Evolutionary conservation across 2,329 filamentous ascomycete genomes (phyloP), one percentile per base, ranked within the genome.

Genomic region (Nakataea oryzae): DNA sequence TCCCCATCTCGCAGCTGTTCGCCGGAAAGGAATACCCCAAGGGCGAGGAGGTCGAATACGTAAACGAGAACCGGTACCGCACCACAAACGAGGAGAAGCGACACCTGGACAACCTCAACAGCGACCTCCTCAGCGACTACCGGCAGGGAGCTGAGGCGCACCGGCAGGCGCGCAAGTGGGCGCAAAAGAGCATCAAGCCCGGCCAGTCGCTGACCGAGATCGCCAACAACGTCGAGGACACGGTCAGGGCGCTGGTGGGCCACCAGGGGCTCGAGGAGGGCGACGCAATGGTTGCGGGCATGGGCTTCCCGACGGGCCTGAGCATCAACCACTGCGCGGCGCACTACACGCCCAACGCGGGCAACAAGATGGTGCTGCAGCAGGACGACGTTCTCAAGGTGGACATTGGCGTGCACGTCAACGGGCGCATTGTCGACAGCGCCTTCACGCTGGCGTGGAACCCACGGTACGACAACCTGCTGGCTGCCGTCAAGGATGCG

Each of bases 81-180:
- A 95, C 89, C 3, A 96, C 91, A 14, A 86, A 81, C 73, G 91
- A 93, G 74, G 91, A 96, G 79, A 92, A 93, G 78, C 84, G 90
- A 61, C 86, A 93, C 70, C 80, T 93, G 61, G 89, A 93, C 73
- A 89, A 89, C 70, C 85, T 91, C 78, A 88, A 91, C 74, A 86
- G 84, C 68, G 87, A 92, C 67, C 91, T 89, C 77, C 76, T 93
- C 58, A 82, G 81, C 63, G 90, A 93, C 69, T 93, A 93, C 74
- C 86, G 90, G 66, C 83, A 91, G 64, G 90, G 82, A 61, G 89
- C 90, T 30, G 90, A 93, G 75, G 85, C 89, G 32, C 90, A 95
- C 72, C 84, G 90, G 62, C 88, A 93, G 73, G 89, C 92, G 63
- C 85, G 90, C 61, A 87, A 91, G 74, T 92, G 88, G 83, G 90